Evolutionary conservation across 805 yeast genomes (phyloP), one percentile per base, ranked within the genome.

Genomic region (Pichia insulana): DNA sequence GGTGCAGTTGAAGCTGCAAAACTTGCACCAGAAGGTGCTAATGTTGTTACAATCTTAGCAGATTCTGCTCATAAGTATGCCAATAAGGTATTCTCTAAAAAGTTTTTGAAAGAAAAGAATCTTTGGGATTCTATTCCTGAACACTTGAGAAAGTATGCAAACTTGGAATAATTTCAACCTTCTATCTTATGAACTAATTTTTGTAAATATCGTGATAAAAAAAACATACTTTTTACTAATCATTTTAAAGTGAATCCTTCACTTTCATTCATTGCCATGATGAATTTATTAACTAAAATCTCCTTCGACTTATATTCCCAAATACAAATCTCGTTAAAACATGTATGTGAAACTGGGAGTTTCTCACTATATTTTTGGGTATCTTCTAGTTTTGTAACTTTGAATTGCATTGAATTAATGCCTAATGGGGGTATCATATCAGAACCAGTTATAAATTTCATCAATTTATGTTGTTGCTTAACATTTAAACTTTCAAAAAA

Each of bases 381-480:
- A 19, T 37, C 43, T 7, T 39, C 43, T 11, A 65, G 53, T 42
- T 73, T 72, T 13, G 81, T 74, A n/a, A 90, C 74, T 46, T 80
- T 80, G 54, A 92, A 80, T 35, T 70, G 69, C 65, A 90, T 64
- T 40, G 83, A 80, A 26, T 83, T 80, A 25, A 87, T 70, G 0
- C 98, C 98, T 0, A 96, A 85, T 0, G 96, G 95, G 1, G 98
- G 97, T 7, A 92, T 70, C 36, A 96, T 67, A 54, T 87, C 96
- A 1, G 95, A 81, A 0, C 97, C 97, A 0, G 96, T 89, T 2
- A 89, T 78, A 58, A 90, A 90, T 16, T 71, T 67, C 31, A 90
- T 62, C 35, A 90, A 64, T 50, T 73, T 74, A 48, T 78, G 76
- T 50, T 84, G 94, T 26, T 71, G 67, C 4, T 45, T 52, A 30